phyloP scores from a whole-genome alignment of 2,329 filamentous ascomycete species.

The Ophiostoma australiae region DNA sequence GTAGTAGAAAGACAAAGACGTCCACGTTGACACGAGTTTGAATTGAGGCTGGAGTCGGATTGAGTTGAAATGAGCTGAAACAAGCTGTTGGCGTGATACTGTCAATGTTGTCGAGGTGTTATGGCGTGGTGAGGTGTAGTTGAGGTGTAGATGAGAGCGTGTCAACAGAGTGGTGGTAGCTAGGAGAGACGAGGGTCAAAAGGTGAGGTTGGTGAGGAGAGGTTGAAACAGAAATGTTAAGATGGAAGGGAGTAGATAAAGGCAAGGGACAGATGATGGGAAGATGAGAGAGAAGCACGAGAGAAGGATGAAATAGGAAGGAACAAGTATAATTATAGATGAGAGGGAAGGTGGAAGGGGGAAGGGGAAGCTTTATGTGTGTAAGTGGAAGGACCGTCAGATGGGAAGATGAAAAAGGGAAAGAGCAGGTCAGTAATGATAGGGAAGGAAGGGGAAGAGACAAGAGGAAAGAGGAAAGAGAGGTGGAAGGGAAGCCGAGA shows the following conservation, averaged over 20 bases:
- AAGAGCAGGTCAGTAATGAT: background rate
- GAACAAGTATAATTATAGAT: conserved; percentile 7
- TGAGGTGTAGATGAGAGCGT: background rate
- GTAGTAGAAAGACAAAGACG: background rate
- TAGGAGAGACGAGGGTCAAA: background rate
- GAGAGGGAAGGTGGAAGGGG: conserved; percentile 12
- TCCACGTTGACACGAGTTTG: background rate
- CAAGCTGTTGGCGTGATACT: conserved; percentile 6
- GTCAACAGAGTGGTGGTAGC: background rate
- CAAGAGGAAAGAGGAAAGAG: conserved; percentile 20
- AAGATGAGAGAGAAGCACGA: background rate
- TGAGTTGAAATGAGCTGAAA: conserved; percentile 10
- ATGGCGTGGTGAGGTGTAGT: background rate
- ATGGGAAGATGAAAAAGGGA: background rate
- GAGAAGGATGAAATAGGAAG: conserved; percentile 14
- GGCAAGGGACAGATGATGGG: background rate
- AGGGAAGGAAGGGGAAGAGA: conserved; percentile 25
- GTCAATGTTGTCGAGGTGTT: background rate
- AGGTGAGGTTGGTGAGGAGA: background rate
- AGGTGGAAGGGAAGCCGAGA: conserved; percentile 25
- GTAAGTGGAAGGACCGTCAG: background rate
- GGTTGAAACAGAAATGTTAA: background rate
- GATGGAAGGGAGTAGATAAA: background rate
- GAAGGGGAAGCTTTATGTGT: background rate
- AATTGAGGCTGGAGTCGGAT: background rate